Conservation (phyloP, 371 early-diverging fungal genomes). For the Polyrhizophydium stewartii region DNA sequence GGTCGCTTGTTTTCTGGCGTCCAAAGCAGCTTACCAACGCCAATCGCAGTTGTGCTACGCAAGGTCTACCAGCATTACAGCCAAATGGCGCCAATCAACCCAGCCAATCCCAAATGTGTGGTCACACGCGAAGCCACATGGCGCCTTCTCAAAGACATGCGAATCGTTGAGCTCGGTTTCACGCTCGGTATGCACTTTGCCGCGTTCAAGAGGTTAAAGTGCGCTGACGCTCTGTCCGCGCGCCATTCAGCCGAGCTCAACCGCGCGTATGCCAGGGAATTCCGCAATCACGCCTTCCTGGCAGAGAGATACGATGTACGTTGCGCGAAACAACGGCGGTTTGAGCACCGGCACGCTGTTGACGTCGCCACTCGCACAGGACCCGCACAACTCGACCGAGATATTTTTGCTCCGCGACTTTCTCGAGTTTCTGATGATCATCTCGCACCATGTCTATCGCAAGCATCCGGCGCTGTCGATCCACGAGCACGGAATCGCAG, state of each 20-base stretch:
- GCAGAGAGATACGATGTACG: constrained; percentile 14
- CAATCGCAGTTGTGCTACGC: constrained; percentile 14
- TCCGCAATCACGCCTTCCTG: constrained; percentile 14
- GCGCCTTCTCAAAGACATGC: constrained; percentile 28
- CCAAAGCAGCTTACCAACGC: background rate
- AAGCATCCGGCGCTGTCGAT: constrained; percentile 17
- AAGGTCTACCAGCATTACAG: constrained; percentile 31
- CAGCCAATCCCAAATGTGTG: constrained; percentile 1
- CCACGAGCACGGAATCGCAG: constrained; percentile 27
- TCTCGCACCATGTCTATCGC: constrained; percentile 25
- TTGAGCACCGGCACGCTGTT: too few relatives aligned
- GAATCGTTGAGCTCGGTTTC: constrained; percentile 17
- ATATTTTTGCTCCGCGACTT: constrained; percentile 34
- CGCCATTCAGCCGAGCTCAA: constrained; percentile 25
- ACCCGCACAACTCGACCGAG: constrained; percentile 25
- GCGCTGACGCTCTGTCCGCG: background rate
- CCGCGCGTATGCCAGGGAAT: constrained; percentile 27
- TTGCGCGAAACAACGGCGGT: too few relatives aligned
- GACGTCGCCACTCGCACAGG: constrained; percentile 7
- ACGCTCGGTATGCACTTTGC: constrained; percentile 20
- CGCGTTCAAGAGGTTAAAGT: too few relatives aligned
- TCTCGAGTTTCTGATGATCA: constrained; percentile 27
- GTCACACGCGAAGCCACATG: constrained; percentile 27
- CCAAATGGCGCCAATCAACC: background rate
- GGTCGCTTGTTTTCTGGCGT: background rate